A percentile compares a stretch with the other conserved stretches of the same genome.
Conservation (phyloP, 805 yeast genomes). For the Candida caryicola region DNA sequence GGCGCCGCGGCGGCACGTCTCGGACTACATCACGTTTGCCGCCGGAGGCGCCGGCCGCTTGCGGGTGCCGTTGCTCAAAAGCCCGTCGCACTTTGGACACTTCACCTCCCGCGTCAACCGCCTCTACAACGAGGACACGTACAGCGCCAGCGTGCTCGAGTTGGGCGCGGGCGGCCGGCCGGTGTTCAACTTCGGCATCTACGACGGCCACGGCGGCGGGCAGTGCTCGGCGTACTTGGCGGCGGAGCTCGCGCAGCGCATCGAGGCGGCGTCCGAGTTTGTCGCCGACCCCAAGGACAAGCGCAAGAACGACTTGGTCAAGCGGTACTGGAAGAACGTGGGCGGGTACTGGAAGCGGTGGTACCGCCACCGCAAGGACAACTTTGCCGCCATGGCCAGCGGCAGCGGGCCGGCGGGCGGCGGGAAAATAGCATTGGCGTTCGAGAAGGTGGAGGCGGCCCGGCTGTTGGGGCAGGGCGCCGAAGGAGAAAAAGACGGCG, state of each 20-base stretch:
- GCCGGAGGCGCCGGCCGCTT: slow-evolving; percentile 30
- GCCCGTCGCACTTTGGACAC: slow-evolving; percentile 80
- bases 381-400: slow-evolving; percentile 25
- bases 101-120: slow-evolving; percentile 73
- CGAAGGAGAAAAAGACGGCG: no score
- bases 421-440: no score
- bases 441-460: no score
- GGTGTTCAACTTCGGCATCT: slow-evolving; percentile 66
- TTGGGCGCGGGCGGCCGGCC: slow-evolving; percentile 18
- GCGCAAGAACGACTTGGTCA: slow-evolving; percentile 41
- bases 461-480: no score
- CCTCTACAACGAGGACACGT: slow-evolving; percentile 76
- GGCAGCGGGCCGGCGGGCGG: no score
- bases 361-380: slow-evolving; percentile 45
- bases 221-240: slow-evolving; percentile 65
- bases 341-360: slow-evolving; percentile 89
- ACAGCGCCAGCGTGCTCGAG: slow-evolving; percentile 59
- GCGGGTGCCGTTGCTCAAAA: slow-evolving; percentile 55
- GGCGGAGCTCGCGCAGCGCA: slow-evolving; percentile 47
- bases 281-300: slow-evolving; percentile 21
- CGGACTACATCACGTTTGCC: slow-evolving; percentile 23
- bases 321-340: slow-evolving; percentile 54
- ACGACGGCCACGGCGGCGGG: slow-evolving; percentile 94
- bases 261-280: slow-evolving; percentile 45
- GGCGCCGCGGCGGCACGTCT: background rate